Conservation (phyloP, 441 rosid genomes). For the Mallotus japonicus region DNA sequence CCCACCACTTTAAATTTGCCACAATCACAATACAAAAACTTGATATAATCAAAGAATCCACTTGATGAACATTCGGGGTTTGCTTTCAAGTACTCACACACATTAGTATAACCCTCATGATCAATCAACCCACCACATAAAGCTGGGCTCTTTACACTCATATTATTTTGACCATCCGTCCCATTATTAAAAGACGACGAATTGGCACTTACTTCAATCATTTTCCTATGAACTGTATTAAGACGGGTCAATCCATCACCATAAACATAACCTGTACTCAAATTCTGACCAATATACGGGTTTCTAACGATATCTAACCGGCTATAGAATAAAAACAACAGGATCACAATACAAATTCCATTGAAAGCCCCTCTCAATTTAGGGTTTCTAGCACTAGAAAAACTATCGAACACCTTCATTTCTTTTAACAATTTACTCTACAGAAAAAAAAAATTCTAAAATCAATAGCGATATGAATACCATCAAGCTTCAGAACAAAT, state of each 20-base stretch:
- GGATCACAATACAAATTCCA: constrained; percentile 45
- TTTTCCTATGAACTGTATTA: constrained; percentile 41
- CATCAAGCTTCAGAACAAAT: constrained; percentile 1
- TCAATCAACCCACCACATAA: constrained; percentile 55
- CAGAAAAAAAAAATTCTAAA: neutral
- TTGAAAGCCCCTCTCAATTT: constrained; percentile 55
- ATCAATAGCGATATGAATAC: neutral
- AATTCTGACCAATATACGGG: constrained; percentile 30
- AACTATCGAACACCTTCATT: constrained; percentile 36
- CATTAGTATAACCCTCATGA: constrained; percentile 47
- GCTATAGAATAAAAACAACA: constrained; percentile 51
- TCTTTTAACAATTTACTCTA: constrained; percentile 10
- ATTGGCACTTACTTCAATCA: constrained; percentile 38
- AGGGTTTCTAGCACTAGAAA: constrained; percentile 37
- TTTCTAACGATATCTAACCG: constrained; percentile 34
- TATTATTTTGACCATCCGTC: constrained; percentile 28
- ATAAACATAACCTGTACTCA: constrained; percentile 17
- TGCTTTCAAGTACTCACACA: constrained; percentile 66
- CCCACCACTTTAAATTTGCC: constrained; percentile 43
- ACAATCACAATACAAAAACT: constrained; percentile 69
- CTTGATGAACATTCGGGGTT: constrained; percentile 66
- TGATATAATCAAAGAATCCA: constrained; percentile 77
- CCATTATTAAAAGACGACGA: constrained; percentile 28
- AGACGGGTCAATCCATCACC: constrained; percentile 28
- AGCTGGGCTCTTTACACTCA: constrained; percentile 31